Base-by-base conservation (phyloP, 441 rosid species). In the Pelargonium fulgidum region DNA sequence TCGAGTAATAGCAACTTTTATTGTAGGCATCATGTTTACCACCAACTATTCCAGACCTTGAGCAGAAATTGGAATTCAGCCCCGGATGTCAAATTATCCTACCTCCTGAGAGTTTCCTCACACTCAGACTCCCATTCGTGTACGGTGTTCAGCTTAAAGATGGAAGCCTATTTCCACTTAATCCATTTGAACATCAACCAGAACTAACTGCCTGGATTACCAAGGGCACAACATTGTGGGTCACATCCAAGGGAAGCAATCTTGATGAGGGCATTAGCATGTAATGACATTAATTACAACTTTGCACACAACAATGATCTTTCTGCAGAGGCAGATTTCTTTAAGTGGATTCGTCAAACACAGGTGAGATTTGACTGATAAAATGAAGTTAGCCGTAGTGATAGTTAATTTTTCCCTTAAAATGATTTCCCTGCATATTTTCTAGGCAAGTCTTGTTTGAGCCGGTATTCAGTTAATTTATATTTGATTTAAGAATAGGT, bases 51-150 rank as follows among this genome's bases (percentile, higher is more conserved):
- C 77, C 69, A 14, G 83, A 83, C 68, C 76, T 72, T 50, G 85
- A 82, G 65, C 76, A 81, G 47, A 87, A 78, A 73, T 75, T 85
- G 82, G 87, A 84, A 78, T 91, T 86, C 71, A 77, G 81, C 77
- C 83, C 87, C 66, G 93, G 95, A 64, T 84, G 91, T 74, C 85
- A 66, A 47, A 90, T 87, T 65, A 75, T 87, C 78, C 81, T 91
- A 75, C 97, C 97, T 11, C 90, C 90, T 3, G 95, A 89, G 77
- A 89, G 97, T 81, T 91, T 91, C 76, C 83, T 91, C 17, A 68
- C 83, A 6, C 88, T 91, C 54, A 83, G 86, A 79, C 82, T 91
- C 66, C 97, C 97, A 66, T 91, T 85, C 80, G 79, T 91, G 4
- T 91, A 87, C 74, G 95, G 97, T 71, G 82, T 83, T 59, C 88